These are phyloP conservation scores for Camptophora hylomeconis DNA, from an alignment of 2,329 filamentous ascomycete genomes.

Conservation along the genomic window DNA sequence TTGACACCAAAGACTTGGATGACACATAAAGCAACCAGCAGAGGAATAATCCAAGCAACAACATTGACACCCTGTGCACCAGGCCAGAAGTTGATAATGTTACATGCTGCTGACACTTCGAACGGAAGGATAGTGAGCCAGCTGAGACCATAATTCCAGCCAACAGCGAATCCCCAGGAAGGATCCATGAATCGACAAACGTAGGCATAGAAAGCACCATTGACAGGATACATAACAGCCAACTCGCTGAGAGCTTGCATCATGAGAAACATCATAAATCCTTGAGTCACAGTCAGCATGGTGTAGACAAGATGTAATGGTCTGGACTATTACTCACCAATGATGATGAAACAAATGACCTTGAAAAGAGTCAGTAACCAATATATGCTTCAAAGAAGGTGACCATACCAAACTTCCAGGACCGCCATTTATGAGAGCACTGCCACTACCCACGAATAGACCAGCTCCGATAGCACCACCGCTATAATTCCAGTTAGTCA, in stretches of 20 bases:
- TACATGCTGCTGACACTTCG: slow-evolving; percentile 74
- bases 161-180: slow-evolving; percentile 90
- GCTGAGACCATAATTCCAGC: slow-evolving; percentile 85
- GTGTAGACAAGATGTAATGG: too few species aligned
- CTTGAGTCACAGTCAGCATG: too few species aligned
- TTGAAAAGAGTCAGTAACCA: too few species aligned
- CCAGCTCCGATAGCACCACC: slow-evolving; percentile 24
- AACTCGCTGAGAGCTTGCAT: slow-evolving; percentile 86
- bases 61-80: slow-evolving; percentile 28
- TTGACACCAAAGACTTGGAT: slow-evolving; percentile 86
- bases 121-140: slow-evolving; percentile 76
- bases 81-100: slow-evolving; percentile 33
- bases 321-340: slow-evolving; percentile 37
- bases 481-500: slow-evolving; percentile 3
- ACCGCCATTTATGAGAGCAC: slow-evolving; percentile 23
- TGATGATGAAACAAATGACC: slow-evolving; percentile 60
- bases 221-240: slow-evolving; percentile 78
- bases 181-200: slow-evolving; percentile 90
- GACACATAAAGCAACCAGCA: slow-evolving; percentile 57
- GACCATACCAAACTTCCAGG: too few species aligned
- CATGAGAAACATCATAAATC: slow-evolving; percentile 79
- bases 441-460: slow-evolving; percentile 29
- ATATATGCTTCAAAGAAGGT: too few species aligned
- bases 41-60: slow-evolving; percentile 70
- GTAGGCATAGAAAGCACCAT: slow-evolving; percentile 82